Percentiles rank a stretch among this genome's conserved stretches.
Conservation (phyloP, 208 protist genomes). For the Histomonas meleagridis region DNA sequence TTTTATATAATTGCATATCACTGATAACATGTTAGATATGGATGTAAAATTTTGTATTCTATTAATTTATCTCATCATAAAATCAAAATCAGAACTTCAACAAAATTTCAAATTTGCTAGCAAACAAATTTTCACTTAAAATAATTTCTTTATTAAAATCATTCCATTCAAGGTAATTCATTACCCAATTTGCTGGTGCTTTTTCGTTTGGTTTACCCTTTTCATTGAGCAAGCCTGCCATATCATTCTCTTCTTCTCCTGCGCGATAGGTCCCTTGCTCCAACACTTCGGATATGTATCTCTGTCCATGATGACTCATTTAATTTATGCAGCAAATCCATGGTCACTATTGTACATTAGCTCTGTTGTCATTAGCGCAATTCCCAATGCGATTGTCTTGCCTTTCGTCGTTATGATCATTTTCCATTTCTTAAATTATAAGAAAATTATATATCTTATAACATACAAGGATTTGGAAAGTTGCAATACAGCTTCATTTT, state of each 20-base stretch:
- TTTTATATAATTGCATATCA: too few relatives aligned
- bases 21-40: too few relatives aligned
- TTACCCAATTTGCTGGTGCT: conserved; percentile 77
- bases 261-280: conserved; percentile 77
- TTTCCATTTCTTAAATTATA: too few relatives aligned
- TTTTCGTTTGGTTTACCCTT: conserved; percentile 84
- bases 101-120: too few relatives aligned
- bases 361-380: conserved; percentile 90
- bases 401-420: conserved; percentile 98
- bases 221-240: conserved; percentile 76
- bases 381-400: conserved; percentile 90
- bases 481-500: too few relatives aligned
- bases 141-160: too few relatives aligned
- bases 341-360: conserved; percentile 86
- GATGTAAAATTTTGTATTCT: too few relatives aligned
- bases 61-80: too few relatives aligned
- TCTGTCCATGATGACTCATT: conserved; percentile 99
- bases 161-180: background rate
- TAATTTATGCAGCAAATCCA: conserved; percentile 79
- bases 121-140: too few relatives aligned
- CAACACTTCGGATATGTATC: conserved; percentile 94
- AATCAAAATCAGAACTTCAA: too few relatives aligned
- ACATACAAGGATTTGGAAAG: too few relatives aligned
- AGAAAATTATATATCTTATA: too few relatives aligned
- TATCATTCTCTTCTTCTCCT: conserved; percentile 88